A percentile compares a stretch with the other conserved stretches of the same genome.
phyloP scores from a whole-genome alignment of 2,329 filamentous ascomycete genomes.

The Triangularia setosa region DNA sequence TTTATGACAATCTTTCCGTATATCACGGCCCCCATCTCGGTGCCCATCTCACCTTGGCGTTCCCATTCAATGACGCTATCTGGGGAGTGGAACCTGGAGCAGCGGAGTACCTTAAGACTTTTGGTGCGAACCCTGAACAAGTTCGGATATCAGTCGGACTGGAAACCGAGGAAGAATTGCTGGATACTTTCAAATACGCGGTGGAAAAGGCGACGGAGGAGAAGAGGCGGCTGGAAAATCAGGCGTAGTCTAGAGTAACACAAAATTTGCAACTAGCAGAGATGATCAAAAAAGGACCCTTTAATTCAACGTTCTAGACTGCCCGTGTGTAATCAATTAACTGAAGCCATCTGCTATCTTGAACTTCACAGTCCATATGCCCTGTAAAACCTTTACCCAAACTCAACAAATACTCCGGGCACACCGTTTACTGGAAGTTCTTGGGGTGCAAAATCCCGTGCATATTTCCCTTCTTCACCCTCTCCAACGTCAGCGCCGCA shows the following conservation, averaged over 20 bases:
- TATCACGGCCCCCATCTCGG: conserved; percentile 52
- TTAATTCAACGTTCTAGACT: neutral
- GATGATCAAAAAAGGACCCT: neutral
- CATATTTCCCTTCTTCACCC: conserved; percentile 59
- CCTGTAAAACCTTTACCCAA: neutral
- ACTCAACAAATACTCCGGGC: too few species aligned
- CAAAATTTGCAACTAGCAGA: neutral
- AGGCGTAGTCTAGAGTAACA: neutral
- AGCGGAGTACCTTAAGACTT: conserved; percentile 34
- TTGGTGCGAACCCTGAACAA: conserved; percentile 39
- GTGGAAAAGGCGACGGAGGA: conserved; percentile 19
- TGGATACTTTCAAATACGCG: conserved; percentile 37
- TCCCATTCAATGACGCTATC: conserved; percentile 45
- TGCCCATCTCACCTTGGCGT: conserved; percentile 47
- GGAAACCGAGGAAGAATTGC: conserved; percentile 40
- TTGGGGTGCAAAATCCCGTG: conserved; percentile 62
- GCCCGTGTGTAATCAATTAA: neutral
- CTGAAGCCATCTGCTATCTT: neutral
- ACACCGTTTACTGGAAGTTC: conserved; percentile 43
- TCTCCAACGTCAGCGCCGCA: conserved; percentile 66
- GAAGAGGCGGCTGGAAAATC: neutral
- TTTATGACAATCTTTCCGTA: conserved; percentile 47
- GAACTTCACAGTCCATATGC: neutral
- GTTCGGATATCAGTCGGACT: conserved; percentile 47
- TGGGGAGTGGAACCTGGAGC: conserved; percentile 39